A percentile compares a stretch with the other conserved stretches of the same genome.
Conservation (phyloP, 495 filamentous ascomycete genomes). For the Podospora pseudoanserina region DNA sequence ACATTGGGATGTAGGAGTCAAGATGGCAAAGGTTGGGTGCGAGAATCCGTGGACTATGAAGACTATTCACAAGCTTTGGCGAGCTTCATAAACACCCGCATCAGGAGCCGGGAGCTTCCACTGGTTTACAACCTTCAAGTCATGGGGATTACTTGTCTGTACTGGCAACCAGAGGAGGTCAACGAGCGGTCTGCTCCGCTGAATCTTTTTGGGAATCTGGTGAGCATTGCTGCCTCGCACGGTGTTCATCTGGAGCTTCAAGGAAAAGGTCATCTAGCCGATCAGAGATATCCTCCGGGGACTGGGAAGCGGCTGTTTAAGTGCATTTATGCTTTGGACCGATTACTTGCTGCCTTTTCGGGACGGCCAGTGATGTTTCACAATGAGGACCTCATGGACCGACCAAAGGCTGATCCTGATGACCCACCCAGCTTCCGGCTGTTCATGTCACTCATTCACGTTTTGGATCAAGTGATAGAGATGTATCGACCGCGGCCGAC, state of each 20-base stretch:
- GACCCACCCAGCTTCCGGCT: constrained; percentile 45
- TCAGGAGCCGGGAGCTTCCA: constrained; percentile 15
- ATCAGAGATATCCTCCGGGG: neutral
- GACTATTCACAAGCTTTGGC: constrained; percentile 38
- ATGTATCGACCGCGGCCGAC: constrained; percentile 62
- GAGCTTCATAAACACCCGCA: constrained; percentile 31
- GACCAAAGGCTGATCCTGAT: constrained; percentile 23
- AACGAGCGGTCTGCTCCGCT: constrained; percentile 19
- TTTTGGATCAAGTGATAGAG: constrained; percentile 62
- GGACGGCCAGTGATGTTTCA: constrained; percentile 63
- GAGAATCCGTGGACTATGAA: constrained; percentile 27
- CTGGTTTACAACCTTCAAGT: constrained; percentile 21
- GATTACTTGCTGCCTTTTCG: constrained; percentile 59
- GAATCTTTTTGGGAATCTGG: constrained; percentile 20
- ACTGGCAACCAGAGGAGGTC: constrained; percentile 27
- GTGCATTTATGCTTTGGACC: constrained; percentile 65
- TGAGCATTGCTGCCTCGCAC: constrained; percentile 61
- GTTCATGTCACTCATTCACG: constrained; percentile 44
- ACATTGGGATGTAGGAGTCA: constrained; percentile 37
- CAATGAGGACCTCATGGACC: constrained; percentile 57
- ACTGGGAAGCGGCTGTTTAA: constrained; percentile 50
- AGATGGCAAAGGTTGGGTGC: constrained; percentile 15
- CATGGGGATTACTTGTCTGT: constrained; percentile 28
- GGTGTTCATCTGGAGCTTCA: constrained; percentile 52
- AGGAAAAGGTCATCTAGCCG: neutral